Evolutionary conservation across 23 red algal species (phyloP).

Genomic region (Gracilaria gracilis): DNA sequence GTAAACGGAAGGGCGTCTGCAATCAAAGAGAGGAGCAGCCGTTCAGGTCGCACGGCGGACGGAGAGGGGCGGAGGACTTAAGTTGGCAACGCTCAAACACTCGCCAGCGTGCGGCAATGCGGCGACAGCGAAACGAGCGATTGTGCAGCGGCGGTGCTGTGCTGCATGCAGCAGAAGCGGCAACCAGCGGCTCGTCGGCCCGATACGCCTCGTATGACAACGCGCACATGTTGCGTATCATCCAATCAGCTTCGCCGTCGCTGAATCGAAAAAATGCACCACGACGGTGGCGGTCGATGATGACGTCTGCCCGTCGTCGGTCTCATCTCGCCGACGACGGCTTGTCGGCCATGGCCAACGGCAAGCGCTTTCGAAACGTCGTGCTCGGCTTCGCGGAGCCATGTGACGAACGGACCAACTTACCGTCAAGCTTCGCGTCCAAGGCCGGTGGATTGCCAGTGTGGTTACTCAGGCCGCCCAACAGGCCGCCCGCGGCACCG

Average conservation of each 20-base stretch:
- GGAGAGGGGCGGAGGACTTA: too few relatives aligned
- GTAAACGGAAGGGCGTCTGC: too few relatives aligned
- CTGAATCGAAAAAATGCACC: not conserved
- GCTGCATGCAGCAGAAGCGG: not conserved
- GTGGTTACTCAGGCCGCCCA: conserved; percentile 13
- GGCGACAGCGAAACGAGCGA: not conserved
- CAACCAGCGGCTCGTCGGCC: not conserved
- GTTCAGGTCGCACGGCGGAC: not conserved
- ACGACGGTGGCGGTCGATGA: too few relatives aligned
- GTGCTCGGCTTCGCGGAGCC: conserved; percentile 63
- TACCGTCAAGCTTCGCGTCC: conserved; percentile 8
- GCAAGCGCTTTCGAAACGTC: not conserved
- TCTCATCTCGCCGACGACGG: not conserved
- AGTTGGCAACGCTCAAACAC: not conserved
- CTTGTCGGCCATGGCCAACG: not conserved
- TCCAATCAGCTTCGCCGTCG: not conserved
- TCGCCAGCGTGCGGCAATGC: not conserved
- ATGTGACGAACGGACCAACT: not conserved
- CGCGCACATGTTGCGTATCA: not conserved
- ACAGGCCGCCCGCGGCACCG: not conserved
- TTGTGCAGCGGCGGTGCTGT: not conserved
- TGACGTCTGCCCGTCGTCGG: too few relatives aligned
- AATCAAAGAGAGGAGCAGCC: too few relatives aligned
- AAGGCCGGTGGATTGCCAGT: conserved; percentile 47
- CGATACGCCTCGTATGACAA: not conserved